These are phyloP conservation scores for Podila epigama DNA, from an alignment of 192 early-diverging fungal species.

Conservation along the genomic window DNA sequence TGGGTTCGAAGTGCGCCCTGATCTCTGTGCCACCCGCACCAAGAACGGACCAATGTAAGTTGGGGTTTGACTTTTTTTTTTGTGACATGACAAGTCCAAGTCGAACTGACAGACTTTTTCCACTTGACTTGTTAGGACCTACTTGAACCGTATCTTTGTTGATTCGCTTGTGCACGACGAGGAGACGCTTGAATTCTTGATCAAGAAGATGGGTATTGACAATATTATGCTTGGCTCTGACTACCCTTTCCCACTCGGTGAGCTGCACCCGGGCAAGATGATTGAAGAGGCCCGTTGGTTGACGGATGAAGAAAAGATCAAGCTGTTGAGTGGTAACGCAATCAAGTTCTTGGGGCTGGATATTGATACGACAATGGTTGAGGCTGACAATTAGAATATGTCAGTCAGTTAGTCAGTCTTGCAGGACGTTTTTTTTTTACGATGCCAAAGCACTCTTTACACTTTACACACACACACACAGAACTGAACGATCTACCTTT, in stretches of 20 bases:
- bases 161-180: slow-evolving; percentile 74
- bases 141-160: slow-evolving; percentile 64
- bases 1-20: slow-evolving; percentile 70
- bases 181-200: slow-evolving; percentile 66
- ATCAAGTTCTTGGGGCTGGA: slow-evolving; percentile 62
- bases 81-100: background rate
- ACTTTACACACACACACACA: too few relatives aligned
- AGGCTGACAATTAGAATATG: too few relatives aligned
- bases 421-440: too few relatives aligned
- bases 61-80: background rate
- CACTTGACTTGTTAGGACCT: slow-evolving; percentile 37
- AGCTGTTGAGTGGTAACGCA: slow-evolving; percentile 64
- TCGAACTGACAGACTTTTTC: background rate
- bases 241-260: slow-evolving; percentile 64
- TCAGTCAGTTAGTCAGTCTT: too few relatives aligned
- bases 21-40: slow-evolving; percentile 63
- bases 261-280: slow-evolving; percentile 68
- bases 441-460: too few relatives aligned
- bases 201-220: slow-evolving; percentile 71
- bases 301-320: slow-evolving; percentile 66
- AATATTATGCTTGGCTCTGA: slow-evolving; percentile 67
- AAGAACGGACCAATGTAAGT: slow-evolving; percentile 59
- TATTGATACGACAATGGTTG: background rate
- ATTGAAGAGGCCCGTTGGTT: slow-evolving; percentile 61
- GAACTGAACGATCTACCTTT: too few relatives aligned